A percentile compares a stretch with the other conserved stretches of the same genome.
These are phyloP conservation scores for Penicillium sp. DNA, from an alignment of 2,329 filamentous ascomycete genomes.

Conservation along the genomic window DNA sequence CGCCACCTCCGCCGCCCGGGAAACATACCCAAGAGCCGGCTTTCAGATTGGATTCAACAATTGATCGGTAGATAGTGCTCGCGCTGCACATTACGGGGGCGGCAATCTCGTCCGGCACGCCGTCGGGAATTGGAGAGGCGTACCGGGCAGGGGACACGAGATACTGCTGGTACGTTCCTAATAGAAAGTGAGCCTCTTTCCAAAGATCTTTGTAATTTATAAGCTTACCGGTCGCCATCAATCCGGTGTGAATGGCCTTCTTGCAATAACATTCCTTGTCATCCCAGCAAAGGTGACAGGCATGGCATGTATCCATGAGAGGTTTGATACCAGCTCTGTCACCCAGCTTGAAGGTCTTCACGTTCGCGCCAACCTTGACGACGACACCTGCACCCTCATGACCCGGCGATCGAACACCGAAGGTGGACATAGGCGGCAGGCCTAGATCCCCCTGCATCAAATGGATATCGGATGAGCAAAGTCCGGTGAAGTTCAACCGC, in stretches of 20 bases:
- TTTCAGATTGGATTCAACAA: constrained; percentile 51
- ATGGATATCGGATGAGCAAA: constrained; percentile 59
- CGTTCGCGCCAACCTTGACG: constrained; percentile 54
- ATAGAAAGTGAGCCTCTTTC: background rate
- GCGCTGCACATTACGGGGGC: constrained; percentile 62
- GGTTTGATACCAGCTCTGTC: constrained; percentile 56
- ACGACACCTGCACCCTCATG: constrained; percentile 60
- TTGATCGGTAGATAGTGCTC: constrained; percentile 57
- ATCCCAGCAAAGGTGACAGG: constrained; percentile 51
- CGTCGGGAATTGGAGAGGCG: constrained; percentile 56
- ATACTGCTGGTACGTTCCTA: constrained; percentile 60
- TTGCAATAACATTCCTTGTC: constrained; percentile 53
- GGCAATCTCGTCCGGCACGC: constrained; percentile 54
- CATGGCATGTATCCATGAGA: constrained; percentile 52
- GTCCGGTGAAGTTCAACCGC: constrained; percentile 57
- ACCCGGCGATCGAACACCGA: constrained; percentile 49
- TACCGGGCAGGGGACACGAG: constrained; percentile 56
- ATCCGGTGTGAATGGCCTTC: constrained; percentile 33
- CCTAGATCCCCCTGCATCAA: constrained; percentile 57
- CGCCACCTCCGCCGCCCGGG: constrained; percentile 49
- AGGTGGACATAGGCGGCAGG: constrained; percentile 45
- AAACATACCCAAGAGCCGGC: constrained; percentile 53
- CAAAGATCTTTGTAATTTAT: background rate
- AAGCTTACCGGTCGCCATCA: constrained; percentile 42
- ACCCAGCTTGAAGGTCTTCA: constrained; percentile 54